Conservation (phyloP, 306 rosid genomes). For the Chamaecrista fasciculata region DNA sequence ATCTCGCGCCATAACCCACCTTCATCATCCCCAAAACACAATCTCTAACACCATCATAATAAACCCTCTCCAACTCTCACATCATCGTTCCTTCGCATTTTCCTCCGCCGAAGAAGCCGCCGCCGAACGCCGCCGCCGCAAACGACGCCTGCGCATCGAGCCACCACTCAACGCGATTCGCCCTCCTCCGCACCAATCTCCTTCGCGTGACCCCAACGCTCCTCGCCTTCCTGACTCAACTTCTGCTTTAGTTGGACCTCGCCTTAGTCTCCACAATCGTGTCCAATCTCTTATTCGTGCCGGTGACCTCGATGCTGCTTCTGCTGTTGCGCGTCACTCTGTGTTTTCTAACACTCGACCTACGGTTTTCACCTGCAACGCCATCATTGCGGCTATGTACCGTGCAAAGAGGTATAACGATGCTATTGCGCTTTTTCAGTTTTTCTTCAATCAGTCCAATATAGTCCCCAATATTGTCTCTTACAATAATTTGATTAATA, state of each 20-base stretch:
- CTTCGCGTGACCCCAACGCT: slow-evolving; percentile 74
- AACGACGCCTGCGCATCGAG: slow-evolving; percentile 87
- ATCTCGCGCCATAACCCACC: slow-evolving; percentile 13
- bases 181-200: slow-evolving; percentile 50
- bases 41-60: background rate
- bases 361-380: slow-evolving; percentile 98
- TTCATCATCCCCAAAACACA: background rate
- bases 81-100: slow-evolving; percentile 63
- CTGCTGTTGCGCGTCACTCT: slow-evolving; percentile 72
- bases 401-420: slow-evolving; percentile 72
- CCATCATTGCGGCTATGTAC: slow-evolving; percentile 91
- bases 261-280: slow-evolving; percentile 85
- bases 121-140: slow-evolving; percentile 87
- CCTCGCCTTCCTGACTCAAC: slow-evolving; percentile 91
- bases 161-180: slow-evolving; percentile 87
- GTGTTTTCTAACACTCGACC: slow-evolving; percentile 87
- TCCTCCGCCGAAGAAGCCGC: slow-evolving; percentile 97
- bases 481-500: slow-evolving; percentile 73
- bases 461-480: slow-evolving; percentile 88
- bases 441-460: slow-evolving; percentile 77
- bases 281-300: slow-evolving; percentile 95
- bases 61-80: slow-evolving; percentile 2
- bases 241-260: slow-evolving; percentile 73
- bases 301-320: slow-evolving; percentile 83
- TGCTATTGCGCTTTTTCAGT: slow-evolving; percentile 74